Conservation (phyloP, 495 filamentous ascomycete species). For the Aspergillus cavernicola region DNA sequence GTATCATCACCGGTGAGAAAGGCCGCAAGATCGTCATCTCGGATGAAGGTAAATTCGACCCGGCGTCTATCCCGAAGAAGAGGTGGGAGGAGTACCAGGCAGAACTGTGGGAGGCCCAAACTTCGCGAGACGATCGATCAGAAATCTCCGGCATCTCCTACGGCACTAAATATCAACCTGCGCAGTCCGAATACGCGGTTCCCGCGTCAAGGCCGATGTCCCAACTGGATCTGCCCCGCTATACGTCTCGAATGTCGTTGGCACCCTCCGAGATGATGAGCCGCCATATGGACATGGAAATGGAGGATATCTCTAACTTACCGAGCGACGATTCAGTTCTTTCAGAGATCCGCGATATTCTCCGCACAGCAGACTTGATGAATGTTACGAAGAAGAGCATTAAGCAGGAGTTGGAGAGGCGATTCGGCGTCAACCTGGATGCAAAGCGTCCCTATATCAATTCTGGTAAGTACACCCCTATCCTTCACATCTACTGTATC, state of each 20-base stretch:
- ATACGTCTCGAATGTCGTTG: constrained; percentile 70
- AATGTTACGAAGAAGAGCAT: constrained; percentile 97
- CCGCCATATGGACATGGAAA: constrained; percentile 54
- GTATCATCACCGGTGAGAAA: constrained; percentile 93
- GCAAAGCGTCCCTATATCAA: constrained; percentile 85
- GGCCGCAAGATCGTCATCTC: constrained; percentile 90
- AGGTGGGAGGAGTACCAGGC: constrained; percentile 99
- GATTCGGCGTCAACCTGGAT: constrained; percentile 81
- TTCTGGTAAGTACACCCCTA: constrained; percentile 59
- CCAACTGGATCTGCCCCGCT: constrained; percentile 59
- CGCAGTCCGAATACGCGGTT: constrained; percentile 44
- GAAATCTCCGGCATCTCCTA: constrained; percentile 90
- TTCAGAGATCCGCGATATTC: constrained; percentile 89
- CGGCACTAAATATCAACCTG: constrained; percentile 73
- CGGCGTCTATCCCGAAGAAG: constrained; percentile 87
- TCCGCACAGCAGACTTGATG: constrained; percentile 92
- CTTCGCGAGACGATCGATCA: constrained; percentile 79
- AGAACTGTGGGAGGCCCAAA: constrained; percentile 90
- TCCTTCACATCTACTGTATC: constrained; percentile 8
- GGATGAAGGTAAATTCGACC: constrained; percentile 98
- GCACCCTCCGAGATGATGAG: constrained; percentile 72
- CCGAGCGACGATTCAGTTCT: constrained; percentile 87
- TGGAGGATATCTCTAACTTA: constrained; percentile 67
- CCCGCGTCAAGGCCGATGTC: constrained; percentile 69
- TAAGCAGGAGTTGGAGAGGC: constrained; percentile 84